Base-by-base conservation (phyloP, 768 basidiomycete genomes). In the Auricularia sp. region DNA sequence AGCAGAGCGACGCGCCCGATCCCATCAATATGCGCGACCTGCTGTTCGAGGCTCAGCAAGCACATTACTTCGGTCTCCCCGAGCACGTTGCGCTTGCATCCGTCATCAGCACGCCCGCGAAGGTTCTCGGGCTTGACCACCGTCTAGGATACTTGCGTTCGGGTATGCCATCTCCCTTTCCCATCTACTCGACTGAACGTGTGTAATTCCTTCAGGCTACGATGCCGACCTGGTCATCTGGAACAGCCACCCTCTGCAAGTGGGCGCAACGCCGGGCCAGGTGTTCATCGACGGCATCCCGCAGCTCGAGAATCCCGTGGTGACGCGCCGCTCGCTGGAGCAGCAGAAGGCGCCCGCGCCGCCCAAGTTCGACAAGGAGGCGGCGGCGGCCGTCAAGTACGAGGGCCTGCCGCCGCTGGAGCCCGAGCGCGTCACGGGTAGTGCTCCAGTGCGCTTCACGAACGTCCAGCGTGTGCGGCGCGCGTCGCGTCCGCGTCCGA, bases 401-500 rank as follows among this genome's bases (percentile, higher is more conserved):
- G 85, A 92, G 35, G 92, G 92, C 23, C 80, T 93, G 62, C 89
- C 90, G 4, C 89, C 91, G 14, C 77, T 95, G 11, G 72, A 73
- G 8, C 79, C 84, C 0, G 76, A 71, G 56, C 77, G 76, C 56
- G 3, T 36, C 65, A 3, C 2, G 29, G 29, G 29, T 3, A 70
- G 70, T 8, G 66, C 70, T 36, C 74, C 74, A 6, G 79, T 76
- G 43, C 72, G 87, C 29, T 91, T 93, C 71, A 77, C 73, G 29
- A 91, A 91, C 70, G 87, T 93, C 51, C 75, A 74, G 10, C 74
- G 75, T 4, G 70, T 88, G 43, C 83, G 78, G 62, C 68, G 64
- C 64, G 11, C 56, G 1, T 2, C 34, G 29, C 21, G n/a, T 7
- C 29, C 11, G 53, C 53, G 23, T 4, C 21, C 56, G 23, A 29